These are phyloP conservation scores for Barbarea vulgaris DNA, from an alignment of 345 rosid species.

Conservation along the genomic window DNA sequence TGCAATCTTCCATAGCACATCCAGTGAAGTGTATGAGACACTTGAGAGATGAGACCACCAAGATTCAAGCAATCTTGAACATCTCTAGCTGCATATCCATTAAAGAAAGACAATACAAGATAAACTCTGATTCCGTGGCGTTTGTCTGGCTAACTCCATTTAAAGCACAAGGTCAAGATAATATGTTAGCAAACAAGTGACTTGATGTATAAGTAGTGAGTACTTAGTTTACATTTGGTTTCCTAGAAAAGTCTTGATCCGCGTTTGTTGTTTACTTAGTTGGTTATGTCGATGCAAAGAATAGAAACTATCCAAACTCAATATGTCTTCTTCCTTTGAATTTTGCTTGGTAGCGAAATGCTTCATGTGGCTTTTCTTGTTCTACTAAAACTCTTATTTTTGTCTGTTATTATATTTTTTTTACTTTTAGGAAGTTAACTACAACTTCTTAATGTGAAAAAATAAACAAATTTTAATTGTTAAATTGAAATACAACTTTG, in stretches of 20 bases:
- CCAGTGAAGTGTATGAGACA: slow-evolving; percentile 7
- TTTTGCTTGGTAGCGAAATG: slow-evolving; percentile 30
- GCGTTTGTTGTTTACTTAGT: slow-evolving; percentile 13
- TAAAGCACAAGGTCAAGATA: not conserved
- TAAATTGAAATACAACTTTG: no score
- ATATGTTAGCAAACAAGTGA: not conserved
- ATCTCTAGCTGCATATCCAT: slow-evolving; percentile 1
- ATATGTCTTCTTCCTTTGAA: slow-evolving; percentile 18
- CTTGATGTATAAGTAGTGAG: not conserved
- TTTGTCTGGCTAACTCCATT: not conserved
- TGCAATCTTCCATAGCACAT: not conserved
- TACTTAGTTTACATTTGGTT: not conserved
- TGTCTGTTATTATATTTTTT: no score
- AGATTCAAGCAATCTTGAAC: slow-evolving; percentile 8
- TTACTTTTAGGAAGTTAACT: not conserved
- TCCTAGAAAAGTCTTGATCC: not conserved
- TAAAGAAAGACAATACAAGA: not conserved
- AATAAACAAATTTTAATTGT: no score
- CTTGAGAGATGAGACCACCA: slow-evolving; percentile 12
- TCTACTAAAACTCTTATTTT: slow-evolving; percentile 25
- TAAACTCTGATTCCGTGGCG: not conserved
- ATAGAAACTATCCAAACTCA: slow-evolving; percentile 12
- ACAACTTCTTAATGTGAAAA: no score
- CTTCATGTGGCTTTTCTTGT: slow-evolving; percentile 34
- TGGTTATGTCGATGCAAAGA: slow-evolving; percentile 12